Evolutionary conservation across 225 moss, liverwort and hornwort species (phyloP).

Genomic region (Pseudoscleropodium purum): DNA sequence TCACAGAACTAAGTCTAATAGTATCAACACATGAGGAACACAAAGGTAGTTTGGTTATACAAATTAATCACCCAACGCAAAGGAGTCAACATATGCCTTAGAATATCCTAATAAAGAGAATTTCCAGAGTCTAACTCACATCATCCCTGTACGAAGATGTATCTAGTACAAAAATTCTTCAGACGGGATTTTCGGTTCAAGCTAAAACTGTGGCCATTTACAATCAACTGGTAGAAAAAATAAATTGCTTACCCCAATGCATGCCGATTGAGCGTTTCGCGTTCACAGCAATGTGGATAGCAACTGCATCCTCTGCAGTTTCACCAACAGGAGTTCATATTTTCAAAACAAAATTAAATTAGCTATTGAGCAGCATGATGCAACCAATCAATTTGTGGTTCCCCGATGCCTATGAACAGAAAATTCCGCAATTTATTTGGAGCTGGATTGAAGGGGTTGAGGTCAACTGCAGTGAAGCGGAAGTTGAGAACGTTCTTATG

Average conservation of each 20-base stretch:
- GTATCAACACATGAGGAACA: background rate
- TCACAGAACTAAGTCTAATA: background rate
- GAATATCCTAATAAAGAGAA: background rate
- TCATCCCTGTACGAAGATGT: background rate
- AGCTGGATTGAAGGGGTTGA: background rate
- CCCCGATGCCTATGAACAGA: background rate
- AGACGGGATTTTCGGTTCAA: background rate
- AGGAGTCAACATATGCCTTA: background rate
- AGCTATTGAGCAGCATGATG: background rate
- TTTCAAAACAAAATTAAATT: background rate
- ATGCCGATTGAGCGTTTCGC: constrained; percentile 23
- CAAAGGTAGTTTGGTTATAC: background rate
- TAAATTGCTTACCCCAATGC: constrained; percentile 19
- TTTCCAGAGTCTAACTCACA: background rate
- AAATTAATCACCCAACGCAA: background rate
- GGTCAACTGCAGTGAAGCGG: background rate
- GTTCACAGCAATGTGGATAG: constrained; percentile 23
- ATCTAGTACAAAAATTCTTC: background rate
- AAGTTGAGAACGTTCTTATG: background rate
- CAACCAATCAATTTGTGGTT: background rate
- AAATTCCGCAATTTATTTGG: background rate
- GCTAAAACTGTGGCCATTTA: background rate
- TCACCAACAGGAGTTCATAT: background rate
- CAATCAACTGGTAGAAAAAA: background rate
- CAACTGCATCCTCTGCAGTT: constrained; percentile 33